Conservation (phyloP, 2,329 filamentous ascomycete genomes). For the Arthrobotrys sinensis region DNA sequence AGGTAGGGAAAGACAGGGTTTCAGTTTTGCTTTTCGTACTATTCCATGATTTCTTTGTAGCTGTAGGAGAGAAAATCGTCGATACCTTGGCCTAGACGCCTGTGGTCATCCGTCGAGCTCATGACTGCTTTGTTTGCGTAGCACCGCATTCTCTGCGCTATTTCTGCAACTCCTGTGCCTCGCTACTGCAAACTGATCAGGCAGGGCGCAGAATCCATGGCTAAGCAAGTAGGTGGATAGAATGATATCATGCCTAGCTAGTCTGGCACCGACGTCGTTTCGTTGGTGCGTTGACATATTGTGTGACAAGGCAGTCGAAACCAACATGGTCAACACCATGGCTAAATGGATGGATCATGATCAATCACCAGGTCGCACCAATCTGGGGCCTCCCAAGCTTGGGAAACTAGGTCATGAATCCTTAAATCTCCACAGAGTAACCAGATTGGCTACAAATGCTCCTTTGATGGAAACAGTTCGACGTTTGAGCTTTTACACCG, state of each 20-base stretch:
- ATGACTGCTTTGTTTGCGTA: slow-evolving; percentile 15
- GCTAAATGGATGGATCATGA: not conserved
- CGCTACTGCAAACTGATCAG: slow-evolving; percentile 13
- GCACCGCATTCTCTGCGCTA: not conserved
- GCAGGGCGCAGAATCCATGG: not conserved
- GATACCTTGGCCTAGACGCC: not conserved
- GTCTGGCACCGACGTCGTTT: not conserved
- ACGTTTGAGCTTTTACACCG: not conserved
- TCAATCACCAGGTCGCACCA: not conserved
- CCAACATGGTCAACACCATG: slow-evolving; percentile 2
- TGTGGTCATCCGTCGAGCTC: slow-evolving; percentile 9
- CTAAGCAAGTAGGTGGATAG: not conserved
- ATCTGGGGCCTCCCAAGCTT: not conserved
- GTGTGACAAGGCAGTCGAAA: not conserved
- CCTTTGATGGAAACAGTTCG: not conserved
- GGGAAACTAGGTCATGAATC: not conserved
- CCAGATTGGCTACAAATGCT: slow-evolving; percentile 9
- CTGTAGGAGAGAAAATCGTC: not conserved
- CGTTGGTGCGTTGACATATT: not conserved
- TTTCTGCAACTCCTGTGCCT: not conserved
- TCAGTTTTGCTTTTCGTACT: slow-evolving; percentile 29
- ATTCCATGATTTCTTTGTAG: slow-evolving; percentile 7
- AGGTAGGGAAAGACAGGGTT: slow-evolving; percentile 27
- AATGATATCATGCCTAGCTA: slow-evolving; percentile 9
- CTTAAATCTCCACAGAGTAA: not conserved